phyloP scores from a whole-genome alignment of 257 asterid species.

The Solanum appendiculatum region DNA sequence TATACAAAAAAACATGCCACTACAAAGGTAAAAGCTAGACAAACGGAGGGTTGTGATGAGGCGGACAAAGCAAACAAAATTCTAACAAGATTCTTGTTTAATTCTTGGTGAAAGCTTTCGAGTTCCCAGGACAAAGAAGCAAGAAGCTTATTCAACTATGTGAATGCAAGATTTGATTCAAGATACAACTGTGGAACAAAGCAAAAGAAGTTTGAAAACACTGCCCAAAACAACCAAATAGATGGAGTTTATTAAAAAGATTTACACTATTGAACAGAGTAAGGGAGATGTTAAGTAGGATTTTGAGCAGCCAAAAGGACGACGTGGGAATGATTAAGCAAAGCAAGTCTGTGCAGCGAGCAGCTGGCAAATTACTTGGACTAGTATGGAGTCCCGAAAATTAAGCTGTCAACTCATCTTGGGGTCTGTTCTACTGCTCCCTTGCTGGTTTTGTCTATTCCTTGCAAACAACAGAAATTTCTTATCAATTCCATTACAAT shows the following conservation, averaged over 20 bases:
- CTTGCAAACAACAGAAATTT: slow-evolving; percentile 16
- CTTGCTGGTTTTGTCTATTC: slow-evolving; percentile 19
- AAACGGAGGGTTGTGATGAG: neutral
- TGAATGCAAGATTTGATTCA: neutral
- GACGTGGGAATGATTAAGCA: neutral
- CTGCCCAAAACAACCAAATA: neutral
- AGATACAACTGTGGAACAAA: neutral
- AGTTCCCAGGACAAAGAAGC: neutral
- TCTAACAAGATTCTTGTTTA: neutral
- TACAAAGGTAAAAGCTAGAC: neutral
- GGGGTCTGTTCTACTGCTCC: neutral
- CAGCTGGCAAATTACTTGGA: neutral
- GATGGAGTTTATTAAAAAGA: neutral
- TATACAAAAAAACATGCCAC: neutral
- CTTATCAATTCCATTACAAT: neutral
- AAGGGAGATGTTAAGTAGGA: neutral
- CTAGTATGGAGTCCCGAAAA: neutral
- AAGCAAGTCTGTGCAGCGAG: neutral
- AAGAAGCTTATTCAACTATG: neutral
- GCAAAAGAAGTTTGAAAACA: neutral
- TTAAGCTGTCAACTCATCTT: slow-evolving; percentile 13
- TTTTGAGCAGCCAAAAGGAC: neutral
- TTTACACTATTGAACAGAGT: neutral
- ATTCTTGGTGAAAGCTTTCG: neutral
- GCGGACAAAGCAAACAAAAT: neutral